A percentile compares a stretch with the other conserved stretches of the same genome.
Conservation (phyloP, 2,329 filamentous ascomycete species). For the Xylariaceae sp. region DNA sequence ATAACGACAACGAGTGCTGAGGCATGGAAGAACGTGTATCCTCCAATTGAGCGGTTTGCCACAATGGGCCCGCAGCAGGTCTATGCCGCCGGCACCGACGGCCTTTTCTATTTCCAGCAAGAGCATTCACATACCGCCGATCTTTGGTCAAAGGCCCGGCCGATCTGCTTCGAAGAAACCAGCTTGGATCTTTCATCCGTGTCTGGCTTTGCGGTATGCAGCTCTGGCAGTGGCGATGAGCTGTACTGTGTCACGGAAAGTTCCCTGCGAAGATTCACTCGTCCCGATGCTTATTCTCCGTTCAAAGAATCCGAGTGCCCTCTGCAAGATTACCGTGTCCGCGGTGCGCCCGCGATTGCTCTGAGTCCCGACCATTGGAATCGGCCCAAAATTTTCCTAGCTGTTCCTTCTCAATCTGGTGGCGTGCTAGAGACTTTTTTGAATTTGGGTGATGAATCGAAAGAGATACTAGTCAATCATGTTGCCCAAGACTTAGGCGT, state of each 20-base stretch:
- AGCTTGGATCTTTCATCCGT: conserved; percentile 14
- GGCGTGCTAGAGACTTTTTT: conserved; percentile 17
- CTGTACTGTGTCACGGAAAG: conserved; percentile 20
- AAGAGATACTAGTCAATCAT: no score
- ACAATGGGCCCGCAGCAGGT: conserved; percentile 13
- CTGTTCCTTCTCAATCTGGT: conserved; percentile 20
- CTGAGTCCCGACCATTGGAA: no score
- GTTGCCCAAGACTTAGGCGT: conserved; percentile 16
- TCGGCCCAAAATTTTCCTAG: no score
- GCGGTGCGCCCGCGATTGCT: conserved; percentile 16
- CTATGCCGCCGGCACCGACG: conserved; percentile 18
- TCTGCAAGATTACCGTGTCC: conserved; percentile 8
- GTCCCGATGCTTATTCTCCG: conserved; percentile 7
- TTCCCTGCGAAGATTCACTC: conserved; percentile 16
- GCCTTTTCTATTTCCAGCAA: conserved; percentile 21
- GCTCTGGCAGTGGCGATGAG: no score
- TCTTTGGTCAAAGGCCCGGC: conserved; percentile 19
- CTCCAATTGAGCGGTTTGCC: conserved; percentile 20
- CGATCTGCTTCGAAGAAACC: conserved; percentile 3
- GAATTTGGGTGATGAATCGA: no score
- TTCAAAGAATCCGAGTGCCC: conserved; percentile 11
- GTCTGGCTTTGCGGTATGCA: conserved; percentile 16
- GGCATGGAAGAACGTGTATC: conserved; percentile 19
- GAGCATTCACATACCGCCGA: conserved; percentile 13
- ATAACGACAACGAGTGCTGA: conserved; percentile 15